These are phyloP conservation scores for Pyrus communis DNA, from an alignment of 306 rosid species.

Conservation along the genomic window DNA sequence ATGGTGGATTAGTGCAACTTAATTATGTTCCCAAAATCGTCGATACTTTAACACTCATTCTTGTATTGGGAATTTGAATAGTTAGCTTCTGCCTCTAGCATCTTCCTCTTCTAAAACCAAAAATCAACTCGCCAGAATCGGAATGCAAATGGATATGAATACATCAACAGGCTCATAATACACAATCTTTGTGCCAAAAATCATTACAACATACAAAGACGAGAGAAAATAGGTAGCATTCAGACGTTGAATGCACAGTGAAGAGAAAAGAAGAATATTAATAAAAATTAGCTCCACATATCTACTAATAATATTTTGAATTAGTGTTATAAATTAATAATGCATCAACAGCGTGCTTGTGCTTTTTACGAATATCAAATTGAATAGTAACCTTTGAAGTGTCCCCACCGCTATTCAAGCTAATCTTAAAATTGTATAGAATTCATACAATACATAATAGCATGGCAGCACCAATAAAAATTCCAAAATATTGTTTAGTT, in stretches of 20 bases:
- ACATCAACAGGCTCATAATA: neutral
- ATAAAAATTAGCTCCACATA: neutral
- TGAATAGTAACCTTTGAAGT: neutral
- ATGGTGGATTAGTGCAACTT: neutral
- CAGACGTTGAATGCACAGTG: neutral
- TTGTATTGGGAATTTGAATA: neutral
- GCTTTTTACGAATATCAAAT: neutral
- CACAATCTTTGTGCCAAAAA: neutral
- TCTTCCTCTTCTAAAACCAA: constrained; percentile 1
- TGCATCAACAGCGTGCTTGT: neutral
- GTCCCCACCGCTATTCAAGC: neutral
- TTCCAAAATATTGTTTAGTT: neutral
- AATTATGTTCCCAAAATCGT: constrained; percentile 1
- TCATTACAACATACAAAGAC: neutral
- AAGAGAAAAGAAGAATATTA: neutral
- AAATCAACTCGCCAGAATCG: neutral
- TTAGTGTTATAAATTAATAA: neutral
- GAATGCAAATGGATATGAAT: neutral
- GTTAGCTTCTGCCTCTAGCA: neutral
- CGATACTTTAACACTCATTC: neutral
- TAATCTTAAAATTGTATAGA: neutral
- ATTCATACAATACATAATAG: neutral
- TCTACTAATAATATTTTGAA: neutral
- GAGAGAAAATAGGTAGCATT: neutral
- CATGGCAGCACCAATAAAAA: neutral